Base-by-base conservation (phyloP, 495 filamentous ascomycete genomes). In the Lichina pygmaea region DNA sequence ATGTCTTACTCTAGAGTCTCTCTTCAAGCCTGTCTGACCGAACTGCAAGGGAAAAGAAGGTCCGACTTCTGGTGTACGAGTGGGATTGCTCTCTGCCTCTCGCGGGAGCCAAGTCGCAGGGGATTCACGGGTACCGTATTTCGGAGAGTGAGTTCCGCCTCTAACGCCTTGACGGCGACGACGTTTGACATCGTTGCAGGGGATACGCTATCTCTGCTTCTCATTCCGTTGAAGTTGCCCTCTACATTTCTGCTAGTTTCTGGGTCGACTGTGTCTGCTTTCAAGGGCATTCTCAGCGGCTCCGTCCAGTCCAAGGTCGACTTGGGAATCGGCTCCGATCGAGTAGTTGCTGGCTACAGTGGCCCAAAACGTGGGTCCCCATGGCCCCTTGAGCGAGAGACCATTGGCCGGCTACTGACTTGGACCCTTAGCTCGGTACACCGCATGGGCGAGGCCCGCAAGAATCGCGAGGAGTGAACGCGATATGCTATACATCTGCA, bases 401-500 rank as follows among this genome's bases (percentile, higher is more conserved):
- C 24, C 2, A 24, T 24, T 24, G 24, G 24, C 24, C 24, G 24
- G 24, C 24, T 24, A 24, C 4, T 24, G 24, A 24, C 24, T 24
- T 24, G 24, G 24, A 24, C 24, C 24, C 24, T 24, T 24, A 39
- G 11, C 36, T 7, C 44, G 69, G n/a, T 70, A 65, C 62, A 65
- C 63, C 34, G 62, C 63, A 4, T 92, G 83, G 83, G 71, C 82
- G 38, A 67, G 81, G 45, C 78, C 81, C 16, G 61, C 72, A 37
- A 68, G 79, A 30, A 65, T 69, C 30, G 60, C 62, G 50, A 24
- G 24, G 4, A 24, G 4, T 24, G 24, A 52, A 17, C 67, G 67
- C 24, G 82, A 89, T 49, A 71, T 75, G 47, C 72, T 92, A 45
- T 85, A 78, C 49, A 61, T 92, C 24, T 81, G 73, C 15, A 72